phyloP scores from a whole-genome alignment of 371 early-diverging fungal species.

The Fennellomyces sp. region DNA sequence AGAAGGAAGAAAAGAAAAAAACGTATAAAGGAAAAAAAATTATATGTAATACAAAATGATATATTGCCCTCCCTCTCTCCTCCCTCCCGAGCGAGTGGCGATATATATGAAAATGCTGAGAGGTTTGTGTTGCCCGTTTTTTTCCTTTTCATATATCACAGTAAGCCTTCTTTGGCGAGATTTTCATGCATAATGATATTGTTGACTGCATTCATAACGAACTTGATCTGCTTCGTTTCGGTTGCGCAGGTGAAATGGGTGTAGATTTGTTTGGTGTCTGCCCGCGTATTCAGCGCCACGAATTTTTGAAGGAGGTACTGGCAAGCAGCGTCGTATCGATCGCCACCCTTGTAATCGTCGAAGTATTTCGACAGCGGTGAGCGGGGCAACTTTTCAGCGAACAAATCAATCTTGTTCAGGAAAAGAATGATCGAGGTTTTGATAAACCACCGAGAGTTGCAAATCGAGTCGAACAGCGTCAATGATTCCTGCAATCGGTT shows the following conservation, averaged over 20 bases:
- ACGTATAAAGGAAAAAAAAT: conserved; percentile 1
- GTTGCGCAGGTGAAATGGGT: conserved; percentile 97
- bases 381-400: conserved; percentile 21
- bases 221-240: conserved; percentile 95
- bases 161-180: conserved; percentile 82
- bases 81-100: no score
- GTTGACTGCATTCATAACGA: conserved; percentile 94
- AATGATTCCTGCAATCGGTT: conserved; percentile 27
- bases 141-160: conserved; percentile 65
- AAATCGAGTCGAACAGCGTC: conserved; percentile 29
- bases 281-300: conserved; percentile 38
- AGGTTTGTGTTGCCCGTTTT: neutral
- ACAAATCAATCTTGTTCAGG: conserved; percentile 33
- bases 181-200: conserved; percentile 93
- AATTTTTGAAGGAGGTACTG: conserved; percentile 49
- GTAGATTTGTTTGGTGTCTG: conserved; percentile 49
- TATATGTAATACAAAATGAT: neutral
- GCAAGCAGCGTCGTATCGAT: conserved; percentile 65
- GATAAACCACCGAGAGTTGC: conserved; percentile 29
- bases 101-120: neutral
- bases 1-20: neutral
- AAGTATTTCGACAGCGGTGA: conserved; percentile 26
- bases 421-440: conserved; percentile 25
- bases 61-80: no score
- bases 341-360: conserved; percentile 31